Evolutionary conservation across 176 grass and related monocot species (phyloP).

Genomic region (Oryza longistaminata): DNA sequence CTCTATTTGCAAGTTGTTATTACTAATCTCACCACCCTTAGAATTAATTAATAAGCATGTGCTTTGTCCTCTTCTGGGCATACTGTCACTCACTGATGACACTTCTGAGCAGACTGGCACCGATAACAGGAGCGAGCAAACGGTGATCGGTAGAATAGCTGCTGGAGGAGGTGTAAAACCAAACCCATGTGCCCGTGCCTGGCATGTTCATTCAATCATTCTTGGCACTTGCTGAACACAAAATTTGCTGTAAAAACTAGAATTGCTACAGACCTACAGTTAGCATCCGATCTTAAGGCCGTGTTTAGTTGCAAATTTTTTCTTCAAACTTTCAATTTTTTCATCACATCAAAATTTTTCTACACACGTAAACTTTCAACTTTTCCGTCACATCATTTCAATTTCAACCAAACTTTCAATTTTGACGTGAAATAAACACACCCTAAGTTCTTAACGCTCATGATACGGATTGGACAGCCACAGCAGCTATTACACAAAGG

Average conservation of each 20-base stretch:
- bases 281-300: too few relatives aligned
- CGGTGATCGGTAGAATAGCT: neutral
- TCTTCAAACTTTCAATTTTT: too few relatives aligned
- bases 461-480: too few relatives aligned
- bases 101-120: neutral
- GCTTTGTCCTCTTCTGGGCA: neutral
- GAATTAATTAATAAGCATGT: neutral
- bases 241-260: neutral
- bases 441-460: too few relatives aligned
- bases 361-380: too few relatives aligned
- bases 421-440: too few relatives aligned
- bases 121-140: neutral
- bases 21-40: slow-evolving; percentile 24
- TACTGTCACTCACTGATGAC: neutral
- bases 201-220: neutral
- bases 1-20: neutral
- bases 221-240: neutral
- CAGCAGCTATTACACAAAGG: neutral
- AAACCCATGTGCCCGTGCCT: neutral
- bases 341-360: too few relatives aligned
- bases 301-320: too few relatives aligned
- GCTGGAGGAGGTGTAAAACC: neutral
- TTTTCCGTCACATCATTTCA: too few relatives aligned
- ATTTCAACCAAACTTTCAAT: too few relatives aligned
- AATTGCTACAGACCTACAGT: too few relatives aligned